phyloP scores from a whole-genome alignment of 352 stramenopile species.

The Phytophthora sansomeana region DNA sequence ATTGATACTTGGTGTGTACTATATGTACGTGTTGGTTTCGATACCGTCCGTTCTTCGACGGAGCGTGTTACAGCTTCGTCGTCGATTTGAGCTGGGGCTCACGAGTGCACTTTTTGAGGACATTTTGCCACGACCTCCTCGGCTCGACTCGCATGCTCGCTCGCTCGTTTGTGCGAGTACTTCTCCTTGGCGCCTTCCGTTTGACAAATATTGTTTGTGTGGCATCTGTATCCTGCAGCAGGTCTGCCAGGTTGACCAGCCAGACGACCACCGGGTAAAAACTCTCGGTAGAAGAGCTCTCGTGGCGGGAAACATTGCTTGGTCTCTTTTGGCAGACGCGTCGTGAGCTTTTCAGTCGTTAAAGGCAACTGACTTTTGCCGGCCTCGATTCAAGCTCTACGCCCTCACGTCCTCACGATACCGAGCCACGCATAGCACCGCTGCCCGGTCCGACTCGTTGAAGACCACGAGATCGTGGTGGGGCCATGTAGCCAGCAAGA shows the following conservation, averaged over 20 bases:
- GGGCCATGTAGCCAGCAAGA: conserved; percentile 17
- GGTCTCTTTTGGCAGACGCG: neutral
- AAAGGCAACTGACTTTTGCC: conserved; percentile 22
- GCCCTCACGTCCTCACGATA: conserved; percentile 24
- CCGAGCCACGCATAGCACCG: conserved; percentile 6
- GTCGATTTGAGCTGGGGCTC: conserved; percentile 26
- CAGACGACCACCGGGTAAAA: conserved; percentile 24
- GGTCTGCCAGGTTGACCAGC: conserved; percentile 12
- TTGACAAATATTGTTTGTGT: conserved; percentile 1
- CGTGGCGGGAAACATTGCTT: conserved; percentile 1
- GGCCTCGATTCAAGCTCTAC: neutral
- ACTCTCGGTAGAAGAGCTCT: conserved; percentile 29
- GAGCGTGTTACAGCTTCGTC: neutral
- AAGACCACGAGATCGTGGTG: conserved; percentile 14
- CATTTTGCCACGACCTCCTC: neutral
- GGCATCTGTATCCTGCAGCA: conserved; percentile 14
- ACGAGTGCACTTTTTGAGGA: neutral
- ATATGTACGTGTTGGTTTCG: neutral
- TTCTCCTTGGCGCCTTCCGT: neutral
- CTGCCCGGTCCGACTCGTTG: conserved; percentile 12
- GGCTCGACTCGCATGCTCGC: neutral
- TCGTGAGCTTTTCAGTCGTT: neutral
- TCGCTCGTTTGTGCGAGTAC: conserved; percentile 18
- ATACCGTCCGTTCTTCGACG: neutral
- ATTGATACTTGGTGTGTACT: neutral